Evolutionary conservation across 345 rosid species (phyloP).

Genomic region (Salix arbutifolia): DNA sequence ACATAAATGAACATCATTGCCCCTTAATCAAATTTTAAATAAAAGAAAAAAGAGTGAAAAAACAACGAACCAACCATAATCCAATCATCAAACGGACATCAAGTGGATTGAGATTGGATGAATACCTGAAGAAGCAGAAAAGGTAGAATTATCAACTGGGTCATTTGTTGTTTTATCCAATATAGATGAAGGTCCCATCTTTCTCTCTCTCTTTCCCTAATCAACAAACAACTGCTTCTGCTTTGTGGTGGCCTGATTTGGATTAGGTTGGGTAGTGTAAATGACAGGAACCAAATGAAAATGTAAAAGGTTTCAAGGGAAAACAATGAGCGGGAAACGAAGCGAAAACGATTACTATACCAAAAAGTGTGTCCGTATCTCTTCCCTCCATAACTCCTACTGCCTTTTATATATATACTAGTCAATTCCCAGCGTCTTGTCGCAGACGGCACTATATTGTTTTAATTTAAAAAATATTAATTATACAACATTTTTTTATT

Average conservation of each 20-base stretch:
- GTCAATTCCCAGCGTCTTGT: no score
- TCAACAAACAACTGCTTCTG: background rate
- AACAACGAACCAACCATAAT: background rate
- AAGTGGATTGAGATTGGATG: background rate
- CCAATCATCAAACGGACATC: background rate
- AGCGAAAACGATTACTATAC: background rate
- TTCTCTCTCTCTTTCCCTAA: background rate
- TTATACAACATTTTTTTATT: no score
- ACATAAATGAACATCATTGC: background rate
- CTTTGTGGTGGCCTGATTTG: background rate
- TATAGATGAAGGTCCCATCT: background rate
- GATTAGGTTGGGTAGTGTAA: background rate
- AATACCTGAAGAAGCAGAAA: background rate
- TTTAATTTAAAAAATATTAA: no score
- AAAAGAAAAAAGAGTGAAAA: background rate
- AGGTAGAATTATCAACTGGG: background rate
- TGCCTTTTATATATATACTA: background rate
- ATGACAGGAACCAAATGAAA: background rate
- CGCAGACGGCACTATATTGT: rapidly evolving
- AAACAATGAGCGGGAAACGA: background rate
- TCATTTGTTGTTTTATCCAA: background rate
- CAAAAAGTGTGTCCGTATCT: background rate
- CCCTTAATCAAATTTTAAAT: background rate
- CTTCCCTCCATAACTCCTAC: background rate
- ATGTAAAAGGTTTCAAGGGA: background rate